Percentiles rank a stretch among this genome's conserved stretches.
Evolutionary conservation across 2,329 filamentous ascomycete species (phyloP).

Genomic region (Trichoderma gracile): DNA sequence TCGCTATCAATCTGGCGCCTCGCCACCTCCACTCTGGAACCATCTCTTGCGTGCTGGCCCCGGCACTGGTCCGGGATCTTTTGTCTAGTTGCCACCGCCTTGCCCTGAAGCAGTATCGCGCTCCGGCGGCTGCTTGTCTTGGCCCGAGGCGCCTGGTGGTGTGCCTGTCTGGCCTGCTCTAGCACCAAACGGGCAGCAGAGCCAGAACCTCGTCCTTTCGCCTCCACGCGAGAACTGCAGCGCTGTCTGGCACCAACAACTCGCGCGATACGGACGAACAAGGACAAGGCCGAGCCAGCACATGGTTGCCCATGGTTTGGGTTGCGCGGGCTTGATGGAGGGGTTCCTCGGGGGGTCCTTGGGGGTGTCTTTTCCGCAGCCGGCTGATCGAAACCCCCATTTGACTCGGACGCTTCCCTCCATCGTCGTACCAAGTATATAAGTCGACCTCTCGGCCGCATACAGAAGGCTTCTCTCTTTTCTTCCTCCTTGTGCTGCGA

Average conservation of each 20-base stretch:
- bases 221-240: slow-evolving; percentile 11
- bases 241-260: not conserved
- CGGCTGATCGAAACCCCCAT: not conserved
- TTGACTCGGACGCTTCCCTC: not conserved
- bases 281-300: slow-evolving; percentile 6
- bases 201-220: not conserved
- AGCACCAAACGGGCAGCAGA: not conserved
- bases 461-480: not conserved
- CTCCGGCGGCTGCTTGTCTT: slow-evolving; percentile 32
- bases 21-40: slow-evolving; percentile 4
- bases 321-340: too few relatives aligned
- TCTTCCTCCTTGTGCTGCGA: slow-evolving; percentile 23
- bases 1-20: slow-evolving; percentile 12
- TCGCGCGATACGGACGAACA: not conserved
- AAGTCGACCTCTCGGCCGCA: slow-evolving; percentile 6
- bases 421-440: slow-evolving; percentile 11
- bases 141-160: slow-evolving; percentile 21
- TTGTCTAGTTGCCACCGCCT: slow-evolving; percentile 28
- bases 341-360: too few relatives aligned
- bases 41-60: slow-evolving; percentile 14
- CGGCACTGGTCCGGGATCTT: slow-evolving; percentile 29
- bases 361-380: not conserved
- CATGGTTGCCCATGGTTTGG: not conserved
- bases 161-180: not conserved
- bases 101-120: slow-evolving; percentile 29